A percentile compares a stretch with the other conserved stretches of the same genome.
Conservation (phyloP, 176 grass and related monocot species). For the Musa itinerans region DNA sequence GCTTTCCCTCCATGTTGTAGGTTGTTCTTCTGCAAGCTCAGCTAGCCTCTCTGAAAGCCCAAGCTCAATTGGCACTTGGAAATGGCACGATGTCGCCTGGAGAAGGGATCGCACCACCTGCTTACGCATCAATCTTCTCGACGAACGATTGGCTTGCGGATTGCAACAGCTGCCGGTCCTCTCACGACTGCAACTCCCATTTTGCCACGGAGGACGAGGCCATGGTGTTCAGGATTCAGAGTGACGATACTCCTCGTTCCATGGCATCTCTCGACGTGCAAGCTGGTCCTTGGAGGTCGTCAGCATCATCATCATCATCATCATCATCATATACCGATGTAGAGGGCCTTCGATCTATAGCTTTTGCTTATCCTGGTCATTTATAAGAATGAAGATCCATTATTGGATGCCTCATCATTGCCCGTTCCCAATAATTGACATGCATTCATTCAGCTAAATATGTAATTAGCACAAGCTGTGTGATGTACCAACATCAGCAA, state of each 20-base stretch:
- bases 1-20: slow-evolving; percentile 19
- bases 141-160: slow-evolving; percentile 27
- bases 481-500: no score
- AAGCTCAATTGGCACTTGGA: slow-evolving; percentile 40
- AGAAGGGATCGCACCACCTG: slow-evolving; percentile 18
- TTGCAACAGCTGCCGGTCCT: slow-evolving; percentile 16
- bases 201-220: not conserved
- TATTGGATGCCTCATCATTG: no score
- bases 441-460: no score
- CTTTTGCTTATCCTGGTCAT: slow-evolving; percentile 53
- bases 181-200: slow-evolving; percentile 26
- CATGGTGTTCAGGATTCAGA: slow-evolving; percentile 2
- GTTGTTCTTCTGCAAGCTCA: slow-evolving; percentile 83
- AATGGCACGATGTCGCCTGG: not conserved
- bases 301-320: no score
- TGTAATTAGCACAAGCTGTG: no score
- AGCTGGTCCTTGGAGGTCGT: slow-evolving; percentile 30
- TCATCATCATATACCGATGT: slow-evolving; percentile 45
- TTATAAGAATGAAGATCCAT: slow-evolving; percentile 30
- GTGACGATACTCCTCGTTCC: slow-evolving; percentile 18
- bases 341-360: slow-evolving; percentile 61
- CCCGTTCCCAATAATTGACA: no score
- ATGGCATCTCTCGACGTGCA: slow-evolving; percentile 18
- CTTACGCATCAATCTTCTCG: slow-evolving; percentile 11
- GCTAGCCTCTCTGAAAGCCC: slow-evolving; percentile 64